phyloP scores from a whole-genome alignment of 768 basidiomycete species.

The Lactarius trivialis region DNA sequence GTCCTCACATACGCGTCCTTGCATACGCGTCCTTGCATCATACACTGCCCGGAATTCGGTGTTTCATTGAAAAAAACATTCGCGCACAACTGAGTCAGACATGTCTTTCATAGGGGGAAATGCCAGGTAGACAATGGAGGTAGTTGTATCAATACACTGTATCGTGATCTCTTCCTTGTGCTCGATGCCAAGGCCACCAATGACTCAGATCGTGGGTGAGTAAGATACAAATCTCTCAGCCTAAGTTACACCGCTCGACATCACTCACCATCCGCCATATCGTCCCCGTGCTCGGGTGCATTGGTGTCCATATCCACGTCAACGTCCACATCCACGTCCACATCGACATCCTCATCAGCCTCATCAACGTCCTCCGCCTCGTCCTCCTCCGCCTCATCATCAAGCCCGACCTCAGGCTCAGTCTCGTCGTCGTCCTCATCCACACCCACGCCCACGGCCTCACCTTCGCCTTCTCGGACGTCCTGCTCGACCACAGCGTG shows the following conservation, averaged over 20 bases:
- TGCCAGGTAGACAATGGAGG: too few species aligned
- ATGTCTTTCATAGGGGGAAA: too few species aligned
- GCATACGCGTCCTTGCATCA: too few species aligned
- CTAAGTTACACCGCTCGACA: neutral
- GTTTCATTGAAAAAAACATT: neutral
- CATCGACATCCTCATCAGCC: conserved; percentile 9
- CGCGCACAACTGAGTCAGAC: too few species aligned
- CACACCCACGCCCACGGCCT: conserved; percentile 29
- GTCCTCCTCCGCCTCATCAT: neutral
- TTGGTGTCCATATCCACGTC: conserved; percentile 10
- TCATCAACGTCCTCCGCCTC: conserved; percentile 1
- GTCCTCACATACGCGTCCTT: too few species aligned
- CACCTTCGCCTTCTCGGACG: conserved; percentile 33
- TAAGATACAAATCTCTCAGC: neutral
- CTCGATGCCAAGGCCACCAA: neutral
- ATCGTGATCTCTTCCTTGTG: too few species aligned
- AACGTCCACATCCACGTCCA: conserved; percentile 3
- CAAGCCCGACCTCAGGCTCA: neutral
- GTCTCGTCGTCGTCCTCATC: conserved; percentile 22
- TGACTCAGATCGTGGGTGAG: neutral
- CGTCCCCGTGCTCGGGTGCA: neutral
- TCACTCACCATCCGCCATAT: conserved; percentile 8
- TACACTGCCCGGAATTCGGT: too few species aligned
- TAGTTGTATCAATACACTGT: too few species aligned
- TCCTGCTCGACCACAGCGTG: conserved; percentile 24